Percentiles rank a stretch among this genome's conserved stretches.
phyloP scores from a whole-genome alignment of 1,139 yeast genomes.

The Yamadazyma dushanensis region DNA sequence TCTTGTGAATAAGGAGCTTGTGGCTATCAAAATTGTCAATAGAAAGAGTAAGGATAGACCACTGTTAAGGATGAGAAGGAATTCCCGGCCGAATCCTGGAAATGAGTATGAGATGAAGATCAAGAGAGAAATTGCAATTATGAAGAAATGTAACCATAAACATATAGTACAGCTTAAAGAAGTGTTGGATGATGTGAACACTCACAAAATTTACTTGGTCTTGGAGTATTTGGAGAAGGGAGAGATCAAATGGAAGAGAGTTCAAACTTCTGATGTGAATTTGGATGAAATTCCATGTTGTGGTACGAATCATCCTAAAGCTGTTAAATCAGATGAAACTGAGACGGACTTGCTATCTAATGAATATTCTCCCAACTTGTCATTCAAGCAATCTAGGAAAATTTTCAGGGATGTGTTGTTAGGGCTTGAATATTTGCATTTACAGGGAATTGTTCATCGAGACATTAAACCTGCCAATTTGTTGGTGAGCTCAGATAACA shows the following conservation, averaged over 20 bases:
- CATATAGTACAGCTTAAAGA: constrained; percentile 86
- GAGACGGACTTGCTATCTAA: constrained; percentile 43
- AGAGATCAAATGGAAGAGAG: constrained; percentile 81
- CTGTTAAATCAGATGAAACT: constrained; percentile 19
- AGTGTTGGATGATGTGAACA: constrained; percentile 82
- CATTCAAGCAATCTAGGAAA: constrained; percentile 64
- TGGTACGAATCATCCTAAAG: constrained; percentile 18
- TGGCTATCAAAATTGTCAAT: constrained; percentile 92
- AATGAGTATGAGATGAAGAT: constrained; percentile 64
- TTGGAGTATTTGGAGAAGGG: constrained; percentile 91
- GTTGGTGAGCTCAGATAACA: constrained; percentile 66
- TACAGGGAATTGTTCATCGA: constrained; percentile 92
- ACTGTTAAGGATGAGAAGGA: constrained; percentile 48
- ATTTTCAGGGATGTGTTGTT: constrained; percentile 82
- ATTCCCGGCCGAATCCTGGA: constrained; percentile 17
- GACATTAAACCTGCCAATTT: constrained; percentile 97
- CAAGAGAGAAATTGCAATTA: constrained; percentile 89
- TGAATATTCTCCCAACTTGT: constrained; percentile 56
- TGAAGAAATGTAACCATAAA: constrained; percentile 91
- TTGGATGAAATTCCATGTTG: constrained; percentile 39
- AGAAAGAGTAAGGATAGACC: constrained; percentile 63
- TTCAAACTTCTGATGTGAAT: constrained; percentile 5
- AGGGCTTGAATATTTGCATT: constrained; percentile 90
- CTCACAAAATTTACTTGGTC: constrained; percentile 86
- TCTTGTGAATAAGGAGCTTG: constrained; percentile 64